phyloP scores from a whole-genome alignment of 371 early-diverging fungal species.

The Entomophthora muscae region DNA sequence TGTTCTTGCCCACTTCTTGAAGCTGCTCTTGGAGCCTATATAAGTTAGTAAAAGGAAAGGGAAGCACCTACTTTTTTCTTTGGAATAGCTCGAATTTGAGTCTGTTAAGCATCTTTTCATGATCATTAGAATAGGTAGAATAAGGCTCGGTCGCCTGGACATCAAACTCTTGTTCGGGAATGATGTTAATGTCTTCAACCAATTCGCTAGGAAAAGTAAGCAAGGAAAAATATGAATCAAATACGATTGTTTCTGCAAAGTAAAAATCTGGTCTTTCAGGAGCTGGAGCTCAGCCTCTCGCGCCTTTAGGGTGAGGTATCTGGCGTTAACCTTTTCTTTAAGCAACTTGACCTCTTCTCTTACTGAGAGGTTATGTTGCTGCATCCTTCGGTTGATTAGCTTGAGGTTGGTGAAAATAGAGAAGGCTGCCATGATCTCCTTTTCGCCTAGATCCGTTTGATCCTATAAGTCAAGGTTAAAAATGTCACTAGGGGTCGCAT shows the following conservation, averaged over 20 bases:
- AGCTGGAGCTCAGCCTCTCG: neutral
- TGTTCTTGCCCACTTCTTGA: neutral
- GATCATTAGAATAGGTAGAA: neutral
- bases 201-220: neutral
- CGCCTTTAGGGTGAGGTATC: neutral
- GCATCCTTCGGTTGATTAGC: neutral
- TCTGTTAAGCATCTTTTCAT: neutral
- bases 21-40: neutral
- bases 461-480: neutral
- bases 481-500: neutral
- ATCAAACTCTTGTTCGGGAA: neutral
- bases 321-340: neutral
- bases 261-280: neutral
- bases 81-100: neutral
- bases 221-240: neutral
- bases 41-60: neutral
- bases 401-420: neutral
- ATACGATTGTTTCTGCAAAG: neutral
- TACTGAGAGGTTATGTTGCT: neutral
- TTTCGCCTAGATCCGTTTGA: neutral
- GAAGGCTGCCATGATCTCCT: neutral
- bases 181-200: neutral
- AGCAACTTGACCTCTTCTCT: neutral
- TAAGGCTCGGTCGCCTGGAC: neutral
- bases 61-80: neutral